Evolutionary conservation across 495 filamentous ascomycete genomes (phyloP), one percentile per base, ranked within the genome.

Genomic region (Daldinia concentrica): DNA sequence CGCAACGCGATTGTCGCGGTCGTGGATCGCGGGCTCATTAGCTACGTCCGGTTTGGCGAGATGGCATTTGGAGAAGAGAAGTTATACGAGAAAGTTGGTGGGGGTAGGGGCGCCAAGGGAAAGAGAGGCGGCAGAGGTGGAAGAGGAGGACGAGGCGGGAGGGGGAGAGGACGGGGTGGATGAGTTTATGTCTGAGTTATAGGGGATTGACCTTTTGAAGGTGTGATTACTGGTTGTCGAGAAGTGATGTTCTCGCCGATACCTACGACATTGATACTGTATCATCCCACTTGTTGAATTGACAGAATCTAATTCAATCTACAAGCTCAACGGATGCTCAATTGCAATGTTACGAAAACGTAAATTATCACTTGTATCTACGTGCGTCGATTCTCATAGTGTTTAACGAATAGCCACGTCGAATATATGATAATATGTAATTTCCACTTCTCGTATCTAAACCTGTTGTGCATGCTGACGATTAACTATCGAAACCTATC

Each of bases 1-100:
- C 86, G 93, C 65, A 93, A 92, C 77, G 93, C 93, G 6, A 81
- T 97, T 55, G 72, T 99, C 17, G 95, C 94, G 0, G 87, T 98
- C 5, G 92, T 97, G 8, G 95, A 98, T 75, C 86, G 93, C 62
- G 95, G 95, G 0, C 84, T 99, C 30, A 90, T 93, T 32, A 98
- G 94, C 75, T 99, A 92, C 77, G 79, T 97, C 55, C 86, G 91
- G 37, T 81, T 97, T 59, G 89, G 84, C 7, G 94, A 98, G 80
- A 89, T 89, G 11, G 90, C 87, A 12, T 97, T 98, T 79, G 90
- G 85, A 26, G 88, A 87, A 51, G 94, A 96, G 79, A 87, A 79
- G 79, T 58, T 97, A 17, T 94, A 87, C 72, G 85, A 88, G 67
- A 86, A 73, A 58, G 62, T 66, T 32, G 70, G 76, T 41, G 61